Conservation (phyloP, 768 basidiomycete genomes). For the Boletus subcaerulescens region DNA sequence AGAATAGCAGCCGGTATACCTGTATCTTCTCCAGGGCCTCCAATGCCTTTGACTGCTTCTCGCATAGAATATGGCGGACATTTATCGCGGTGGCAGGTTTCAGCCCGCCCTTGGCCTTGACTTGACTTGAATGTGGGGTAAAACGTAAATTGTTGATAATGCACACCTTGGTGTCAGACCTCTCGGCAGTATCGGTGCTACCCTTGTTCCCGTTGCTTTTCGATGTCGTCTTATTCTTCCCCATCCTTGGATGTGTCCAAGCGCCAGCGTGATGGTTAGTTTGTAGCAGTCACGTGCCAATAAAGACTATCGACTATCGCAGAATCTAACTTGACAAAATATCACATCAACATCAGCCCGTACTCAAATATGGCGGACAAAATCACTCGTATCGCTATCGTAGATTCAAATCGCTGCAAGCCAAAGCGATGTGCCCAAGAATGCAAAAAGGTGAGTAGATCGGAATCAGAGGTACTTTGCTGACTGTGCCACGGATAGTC, state of each 20-base stretch:
- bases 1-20: slow-evolving; percentile 37
- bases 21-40: slow-evolving; percentile 80
- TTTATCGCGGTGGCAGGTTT: slow-evolving; percentile 82
- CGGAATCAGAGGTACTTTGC: slow-evolving; percentile 3
- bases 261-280: too few relatives aligned
- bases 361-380: slow-evolving; percentile 73
- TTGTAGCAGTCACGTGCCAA: slow-evolving; percentile 24
- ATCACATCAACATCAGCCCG: slow-evolving; percentile 5
- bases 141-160: neutral
- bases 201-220: slow-evolving; percentile 21
- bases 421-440: slow-evolving; percentile 97
- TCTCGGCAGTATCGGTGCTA: slow-evolving; percentile 12
- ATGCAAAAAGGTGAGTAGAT: slow-evolving; percentile 80
- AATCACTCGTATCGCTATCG: slow-evolving; percentile 97
- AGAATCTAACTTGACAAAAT: neutral
- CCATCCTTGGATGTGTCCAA: slow-evolving; percentile 17
- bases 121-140: neutral
- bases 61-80: slow-evolving; percentile 85
- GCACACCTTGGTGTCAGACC: slow-evolving; percentile 25
- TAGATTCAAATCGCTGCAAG: slow-evolving; percentile 89
- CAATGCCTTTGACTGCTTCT: slow-evolving; percentile 77
- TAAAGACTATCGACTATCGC: neutral
- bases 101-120: slow-evolving; percentile 54
- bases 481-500: slow-evolving; percentile 43
- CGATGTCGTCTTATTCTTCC: slow-evolving; percentile 28